Evolutionary conservation across 208 protist species (phyloP).

Genomic region (Strigomonas culicis): DNA sequence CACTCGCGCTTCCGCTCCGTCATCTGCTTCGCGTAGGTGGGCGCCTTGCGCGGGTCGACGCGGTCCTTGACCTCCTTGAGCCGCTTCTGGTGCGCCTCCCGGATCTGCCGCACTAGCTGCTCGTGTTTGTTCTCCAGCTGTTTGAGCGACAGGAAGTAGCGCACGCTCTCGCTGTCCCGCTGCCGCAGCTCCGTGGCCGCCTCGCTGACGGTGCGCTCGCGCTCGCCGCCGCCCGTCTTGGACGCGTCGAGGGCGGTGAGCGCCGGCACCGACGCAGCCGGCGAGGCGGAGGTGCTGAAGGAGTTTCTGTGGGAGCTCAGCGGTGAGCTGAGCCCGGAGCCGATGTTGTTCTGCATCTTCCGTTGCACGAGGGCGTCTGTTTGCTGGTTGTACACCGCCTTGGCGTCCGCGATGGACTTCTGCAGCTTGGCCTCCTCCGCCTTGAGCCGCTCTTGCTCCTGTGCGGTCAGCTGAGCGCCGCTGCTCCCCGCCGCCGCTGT

Average conservation of each 20-base stretch:
- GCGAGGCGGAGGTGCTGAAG: neutral
- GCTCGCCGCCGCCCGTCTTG: neutral
- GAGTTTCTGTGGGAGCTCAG: neutral
- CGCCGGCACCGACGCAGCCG: neutral
- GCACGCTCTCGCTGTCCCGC: conserved; percentile 29
- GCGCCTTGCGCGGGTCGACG: conserved; percentile 31
- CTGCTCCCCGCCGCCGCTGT: neutral
- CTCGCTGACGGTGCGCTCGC: neutral
- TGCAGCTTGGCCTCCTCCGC: conserved; percentile 31
- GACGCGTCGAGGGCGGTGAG: neutral
- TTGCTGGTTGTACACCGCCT: conserved; percentile 29
- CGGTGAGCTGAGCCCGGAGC: neutral
- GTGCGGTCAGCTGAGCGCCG: conserved; percentile 10
- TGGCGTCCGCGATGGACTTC: conserved; percentile 18
- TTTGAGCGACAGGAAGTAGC: conserved; percentile 29
- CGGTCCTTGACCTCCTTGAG: conserved; percentile 17
- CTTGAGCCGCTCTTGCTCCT: conserved; percentile 23
- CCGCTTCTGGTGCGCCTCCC: conserved; percentile 31
- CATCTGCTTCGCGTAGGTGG: conserved; percentile 27
- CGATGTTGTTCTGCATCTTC: neutral
- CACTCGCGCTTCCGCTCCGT: conserved; percentile 35
- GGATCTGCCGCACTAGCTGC: conserved; percentile 32
- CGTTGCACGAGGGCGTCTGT: conserved; percentile 32
- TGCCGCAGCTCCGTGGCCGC: conserved; percentile 27
- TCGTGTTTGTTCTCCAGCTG: conserved; percentile 55